phyloP scores from a whole-genome alignment of 192 early-diverging fungal species.

The Pilaira anomala region DNA sequence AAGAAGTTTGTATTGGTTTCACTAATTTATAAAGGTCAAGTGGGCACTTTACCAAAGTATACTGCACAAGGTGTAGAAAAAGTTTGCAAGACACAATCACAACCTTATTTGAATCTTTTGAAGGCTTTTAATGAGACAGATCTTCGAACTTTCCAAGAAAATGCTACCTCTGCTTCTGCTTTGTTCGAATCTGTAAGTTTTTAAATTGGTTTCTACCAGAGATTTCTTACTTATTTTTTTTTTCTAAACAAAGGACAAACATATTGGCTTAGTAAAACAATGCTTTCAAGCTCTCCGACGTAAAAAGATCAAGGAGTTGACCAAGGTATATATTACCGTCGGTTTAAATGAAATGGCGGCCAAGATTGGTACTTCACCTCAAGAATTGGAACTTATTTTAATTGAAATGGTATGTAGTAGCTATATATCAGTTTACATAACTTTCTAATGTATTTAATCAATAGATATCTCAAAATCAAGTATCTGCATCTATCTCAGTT shows the following conservation, averaged over 20 bases:
- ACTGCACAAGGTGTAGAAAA: conserved; percentile 47
- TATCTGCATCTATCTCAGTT: conserved; percentile 50
- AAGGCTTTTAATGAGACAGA: conserved; percentile 53
- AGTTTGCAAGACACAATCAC: conserved; percentile 35
- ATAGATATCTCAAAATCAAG: conserved; percentile 48
- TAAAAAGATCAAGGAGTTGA: conserved; percentile 66
- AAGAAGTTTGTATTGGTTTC: conserved; percentile 66
- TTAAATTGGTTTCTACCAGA: not conserved
- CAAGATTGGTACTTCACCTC: conserved; percentile 39
- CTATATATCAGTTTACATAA: not conserved
- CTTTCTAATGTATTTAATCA: not conserved
- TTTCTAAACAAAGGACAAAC: conserved; percentile 61
- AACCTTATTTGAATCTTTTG: conserved; percentile 57
- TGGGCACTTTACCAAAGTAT: conserved; percentile 49
- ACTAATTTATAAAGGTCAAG: conserved; percentile 56
- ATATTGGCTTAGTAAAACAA: conserved; percentile 62
- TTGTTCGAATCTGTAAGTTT: conserved; percentile 34
- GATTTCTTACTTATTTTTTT: too few species aligned
- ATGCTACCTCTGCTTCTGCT: conserved; percentile 39
- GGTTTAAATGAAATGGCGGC: conserved; percentile 67
- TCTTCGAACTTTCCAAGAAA: conserved; percentile 38
- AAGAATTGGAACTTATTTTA: conserved; percentile 53
- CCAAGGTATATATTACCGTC: conserved; percentile 76
- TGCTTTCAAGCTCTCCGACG: conserved; percentile 45
- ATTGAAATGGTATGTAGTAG: conserved; percentile 54